phyloP scores from a whole-genome alignment of 108 stramenopile species.

The Skeletonema grethae region DNA sequence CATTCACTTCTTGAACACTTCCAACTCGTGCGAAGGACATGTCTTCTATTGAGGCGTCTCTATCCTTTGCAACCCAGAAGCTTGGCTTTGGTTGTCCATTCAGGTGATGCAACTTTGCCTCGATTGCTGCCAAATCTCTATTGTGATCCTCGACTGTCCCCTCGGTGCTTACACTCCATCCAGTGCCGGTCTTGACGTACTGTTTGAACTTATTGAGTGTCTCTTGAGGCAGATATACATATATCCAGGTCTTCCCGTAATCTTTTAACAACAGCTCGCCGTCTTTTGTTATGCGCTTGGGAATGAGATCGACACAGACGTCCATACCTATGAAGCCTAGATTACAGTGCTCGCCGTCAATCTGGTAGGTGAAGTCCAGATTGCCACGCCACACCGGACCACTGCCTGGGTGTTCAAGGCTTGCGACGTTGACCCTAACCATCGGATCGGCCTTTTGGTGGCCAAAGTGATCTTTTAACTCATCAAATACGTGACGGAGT shows the following conservation, averaged over 20 bases:
- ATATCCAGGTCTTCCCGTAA: background rate
- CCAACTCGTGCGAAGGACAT: background rate
- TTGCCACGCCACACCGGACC: too few relatives aligned
- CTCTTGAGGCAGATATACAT: background rate
- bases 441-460: too few relatives aligned
- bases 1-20: background rate
- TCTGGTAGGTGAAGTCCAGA: too few relatives aligned
- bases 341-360: background rate
- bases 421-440: too few relatives aligned
- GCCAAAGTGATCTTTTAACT: too few relatives aligned
- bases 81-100: background rate
- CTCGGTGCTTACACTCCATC: background rate
- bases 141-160: background rate
- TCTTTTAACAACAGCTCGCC: background rate
- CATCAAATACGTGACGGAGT: too few relatives aligned
- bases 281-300: background rate
- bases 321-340: background rate
- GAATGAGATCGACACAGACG: background rate
- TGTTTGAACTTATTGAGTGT: background rate
- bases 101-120: background rate
- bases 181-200: background rate
- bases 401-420: too few relatives aligned
- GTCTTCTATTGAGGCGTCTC: background rate
- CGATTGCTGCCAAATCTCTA: background rate
- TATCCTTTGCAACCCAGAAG: background rate